Conservation (phyloP, 805 yeast species). For the Jamesozyma rosinii region DNA sequence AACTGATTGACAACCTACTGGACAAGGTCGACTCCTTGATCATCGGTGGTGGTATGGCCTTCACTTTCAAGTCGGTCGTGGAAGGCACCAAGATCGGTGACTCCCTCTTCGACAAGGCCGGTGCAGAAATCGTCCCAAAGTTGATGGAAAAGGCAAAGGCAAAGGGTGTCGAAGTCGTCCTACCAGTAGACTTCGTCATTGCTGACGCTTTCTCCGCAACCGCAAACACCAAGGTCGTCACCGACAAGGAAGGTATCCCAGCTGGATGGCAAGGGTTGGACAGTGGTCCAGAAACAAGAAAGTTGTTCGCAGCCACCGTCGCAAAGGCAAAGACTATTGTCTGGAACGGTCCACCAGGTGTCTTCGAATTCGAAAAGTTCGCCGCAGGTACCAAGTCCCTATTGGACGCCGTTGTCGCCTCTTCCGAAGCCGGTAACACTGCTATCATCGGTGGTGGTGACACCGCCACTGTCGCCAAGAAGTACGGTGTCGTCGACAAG, state of each 20-base stretch:
- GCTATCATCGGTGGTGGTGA: conserved; percentile 98
- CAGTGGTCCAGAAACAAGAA: conserved; percentile 82
- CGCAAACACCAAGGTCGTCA: conserved; percentile 77
- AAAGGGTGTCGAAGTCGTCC: conserved; percentile 85
- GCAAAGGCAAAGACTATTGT: conserved; percentile 94
- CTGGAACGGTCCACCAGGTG: conserved; percentile 99
- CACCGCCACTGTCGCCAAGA: conserved; percentile 98
- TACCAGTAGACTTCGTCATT: conserved; percentile 94
- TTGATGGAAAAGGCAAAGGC: conserved; percentile 93
- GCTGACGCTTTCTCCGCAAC: conserved; percentile 92
- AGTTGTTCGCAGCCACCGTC: conserved; percentile 73
- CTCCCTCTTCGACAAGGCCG: conserved; percentile 88
- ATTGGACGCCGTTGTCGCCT: conserved; percentile 79
- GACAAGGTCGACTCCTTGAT: conserved; percentile 92
- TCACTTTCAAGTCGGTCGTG: conserved; percentile 93
- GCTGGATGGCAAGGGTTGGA: conserved; percentile 95
- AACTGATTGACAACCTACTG: conserved; percentile 90
- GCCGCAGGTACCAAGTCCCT: conserved; percentile 86
- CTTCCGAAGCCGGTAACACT: conserved; percentile 82
- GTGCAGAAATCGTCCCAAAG: conserved; percentile 89
- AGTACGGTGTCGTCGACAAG: conserved; percentile 92
- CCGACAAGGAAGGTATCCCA: conserved; percentile 88
- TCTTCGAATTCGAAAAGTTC: conserved; percentile 90
- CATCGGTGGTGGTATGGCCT: conserved; percentile 99
- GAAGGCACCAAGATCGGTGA: conserved; percentile 82